A percentile compares a stretch with the other conserved stretches of the same genome.
These are phyloP conservation scores for Circinella minor DNA, from an alignment of 371 early-diverging fungal species.

Conservation along the genomic window DNA sequence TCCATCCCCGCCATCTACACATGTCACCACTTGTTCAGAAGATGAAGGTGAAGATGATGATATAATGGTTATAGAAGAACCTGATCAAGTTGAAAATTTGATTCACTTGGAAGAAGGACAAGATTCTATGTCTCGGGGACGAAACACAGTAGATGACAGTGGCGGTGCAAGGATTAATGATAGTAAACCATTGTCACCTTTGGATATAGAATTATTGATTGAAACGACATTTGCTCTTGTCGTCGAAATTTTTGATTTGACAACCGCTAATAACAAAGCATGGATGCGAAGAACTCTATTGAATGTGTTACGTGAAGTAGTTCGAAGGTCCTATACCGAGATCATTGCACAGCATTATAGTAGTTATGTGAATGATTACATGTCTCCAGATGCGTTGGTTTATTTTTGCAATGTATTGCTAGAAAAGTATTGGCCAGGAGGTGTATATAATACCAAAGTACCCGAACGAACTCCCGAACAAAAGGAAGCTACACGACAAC, in stretches of 20 bases:
- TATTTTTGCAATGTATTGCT: conserved; percentile 27
- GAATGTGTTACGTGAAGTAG: conserved; percentile 47
- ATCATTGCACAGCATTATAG: conserved; percentile 45
- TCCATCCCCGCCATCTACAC: conserved; percentile 1
- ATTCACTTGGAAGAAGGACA: conserved; percentile 1
- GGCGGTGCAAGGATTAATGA: conserved; percentile 1
- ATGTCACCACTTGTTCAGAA: conserved; percentile 9
- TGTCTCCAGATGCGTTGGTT: conserved; percentile 43
- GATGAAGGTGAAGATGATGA: conserved; percentile 14
- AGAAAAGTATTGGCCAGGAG: conserved; percentile 48
- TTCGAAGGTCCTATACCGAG: conserved; percentile 51
- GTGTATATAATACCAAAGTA: conserved; percentile 19
- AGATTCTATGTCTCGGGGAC: background rate
- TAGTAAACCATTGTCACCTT: conserved; percentile 31
- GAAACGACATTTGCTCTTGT: conserved; percentile 54
- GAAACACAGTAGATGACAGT: background rate
- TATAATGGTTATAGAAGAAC: background rate
- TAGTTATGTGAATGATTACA: conserved; percentile 39
- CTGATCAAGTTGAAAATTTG: background rate
- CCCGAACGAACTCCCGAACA: conserved; percentile 32
- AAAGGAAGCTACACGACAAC: conserved; percentile 31
- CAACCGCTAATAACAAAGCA: conserved; percentile 48
- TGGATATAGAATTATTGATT: conserved; percentile 52
- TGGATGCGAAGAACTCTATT: conserved; percentile 52
- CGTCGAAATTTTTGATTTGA: conserved; percentile 51